Conservation (phyloP, 306 rosid genomes). For the Cicer arietinum region DNA sequence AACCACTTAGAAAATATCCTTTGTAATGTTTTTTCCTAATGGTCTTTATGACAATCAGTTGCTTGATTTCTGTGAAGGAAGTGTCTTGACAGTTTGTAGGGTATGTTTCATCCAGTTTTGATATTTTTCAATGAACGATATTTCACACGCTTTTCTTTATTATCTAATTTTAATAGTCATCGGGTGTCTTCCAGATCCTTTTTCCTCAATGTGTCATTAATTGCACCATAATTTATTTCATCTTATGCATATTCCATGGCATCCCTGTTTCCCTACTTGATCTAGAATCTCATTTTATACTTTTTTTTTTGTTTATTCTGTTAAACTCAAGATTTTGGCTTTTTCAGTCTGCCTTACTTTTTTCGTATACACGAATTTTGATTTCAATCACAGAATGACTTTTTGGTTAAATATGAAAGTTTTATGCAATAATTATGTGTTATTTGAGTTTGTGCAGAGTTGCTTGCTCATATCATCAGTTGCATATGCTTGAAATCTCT, state of each 20-base stretch:
- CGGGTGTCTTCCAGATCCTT: background rate
- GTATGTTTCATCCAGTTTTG: background rate
- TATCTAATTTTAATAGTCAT: background rate
- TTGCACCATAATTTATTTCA: background rate
- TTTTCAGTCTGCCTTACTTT: conserved; percentile 5
- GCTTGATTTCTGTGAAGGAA: background rate
- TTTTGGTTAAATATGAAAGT: conserved; percentile 9
- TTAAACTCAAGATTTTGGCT: background rate
- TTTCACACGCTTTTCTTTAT: background rate
- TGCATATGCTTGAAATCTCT: conserved; percentile 36
- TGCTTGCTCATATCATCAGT: conserved; percentile 14
- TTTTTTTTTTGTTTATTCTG: background rate
- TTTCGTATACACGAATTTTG: conserved; percentile 24
- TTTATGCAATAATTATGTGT: conserved; percentile 14
- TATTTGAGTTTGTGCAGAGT: conserved; percentile 28
- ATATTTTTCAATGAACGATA: background rate
- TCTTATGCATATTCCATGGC: background rate
- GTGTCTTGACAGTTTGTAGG: background rate
- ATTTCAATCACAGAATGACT: conserved; percentile 8
- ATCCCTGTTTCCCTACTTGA: background rate
- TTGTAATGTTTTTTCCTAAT: background rate
- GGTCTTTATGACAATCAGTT: background rate
- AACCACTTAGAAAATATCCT: no score
- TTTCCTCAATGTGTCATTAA: background rate
- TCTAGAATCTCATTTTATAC: background rate